Percentiles rank a stretch among this genome's conserved stretches.
phyloP scores from a whole-genome alignment of 805 yeast genomes.

The Schwanniomyces polymorphus region DNA sequence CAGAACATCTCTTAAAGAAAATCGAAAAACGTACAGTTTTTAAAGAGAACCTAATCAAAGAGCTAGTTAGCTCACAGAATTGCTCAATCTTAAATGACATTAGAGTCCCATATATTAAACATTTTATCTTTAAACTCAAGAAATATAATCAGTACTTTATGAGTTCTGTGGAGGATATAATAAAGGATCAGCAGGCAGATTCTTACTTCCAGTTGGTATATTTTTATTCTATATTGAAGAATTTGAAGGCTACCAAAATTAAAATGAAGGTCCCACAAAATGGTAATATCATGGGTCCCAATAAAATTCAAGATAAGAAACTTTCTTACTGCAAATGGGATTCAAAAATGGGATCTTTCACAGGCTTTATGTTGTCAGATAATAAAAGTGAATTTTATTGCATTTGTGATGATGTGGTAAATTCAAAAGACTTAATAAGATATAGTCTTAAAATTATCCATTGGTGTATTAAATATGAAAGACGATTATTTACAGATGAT shows the following conservation, averaged over 20 bases:
- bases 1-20: constrained; percentile 47
- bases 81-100: constrained; percentile 22
- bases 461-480: constrained; percentile 77
- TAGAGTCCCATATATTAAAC: constrained; percentile 51
- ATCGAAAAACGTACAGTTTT: constrained; percentile 21
- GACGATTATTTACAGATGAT: constrained; percentile 68
- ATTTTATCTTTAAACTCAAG: constrained; percentile 78
- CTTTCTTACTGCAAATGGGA: constrained; percentile 49
- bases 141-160: constrained; percentile 64
- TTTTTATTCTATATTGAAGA: constrained; percentile 29
- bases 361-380: constrained; percentile 41
- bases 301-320: constrained; percentile 33
- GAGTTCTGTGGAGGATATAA: constrained; percentile 28
- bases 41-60: constrained; percentile 19
- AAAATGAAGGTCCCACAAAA: constrained; percentile 6
- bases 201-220: constrained; percentile 38
- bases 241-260: constrained; percentile 18
- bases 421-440: constrained; percentile 55
- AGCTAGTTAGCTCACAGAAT: constrained; percentile 15
- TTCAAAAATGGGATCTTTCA: constrained; percentile 12
- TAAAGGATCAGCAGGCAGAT: constrained; percentile 19
- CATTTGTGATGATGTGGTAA: constrained; percentile 44
- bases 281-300: constrained; percentile 11
- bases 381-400: constrained; percentile 37
- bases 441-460: constrained; percentile 64